Base-by-base conservation (phyloP, 441 rosid species). In the Adansonia madagascariensis region DNA sequence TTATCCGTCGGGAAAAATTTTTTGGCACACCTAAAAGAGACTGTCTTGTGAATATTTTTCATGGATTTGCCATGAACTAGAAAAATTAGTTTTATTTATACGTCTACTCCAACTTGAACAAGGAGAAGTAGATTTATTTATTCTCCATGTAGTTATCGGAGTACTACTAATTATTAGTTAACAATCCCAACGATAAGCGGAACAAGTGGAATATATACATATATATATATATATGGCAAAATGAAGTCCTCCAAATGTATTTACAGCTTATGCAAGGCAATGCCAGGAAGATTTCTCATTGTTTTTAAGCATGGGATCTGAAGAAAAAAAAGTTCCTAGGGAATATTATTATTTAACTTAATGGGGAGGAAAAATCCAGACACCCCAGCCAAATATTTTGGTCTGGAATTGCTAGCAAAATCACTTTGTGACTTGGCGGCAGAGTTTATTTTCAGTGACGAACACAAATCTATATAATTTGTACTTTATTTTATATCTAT, bases 261-360 rank as follows among this genome's bases (percentile, higher is more conserved):
- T 57, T 47, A 52, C 75, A 62, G 83, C 82, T 17, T 85, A 79
- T 57, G 17, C 76, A 61, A 68, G 74, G 43, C 87, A 79, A 46
- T 87, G 84, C 49, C 73, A 76, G 1, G 81, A 47, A 0, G 86
- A 87, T 47, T 85, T 82, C 62, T 71, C 74, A 0, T 0, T n/a
- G 11, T 82, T 85, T 78, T 27, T 84, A 22, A 71, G 63, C 2
- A 15, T 79, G 24, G 81, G 82, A 0, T 78, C 84, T 0, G 11
- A 85, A 57, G 1, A 86, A 85, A 39, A 24, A 82, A 24, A 15
- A 73, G 1, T n/a, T 39, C 3, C 1, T 2, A 9, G 39, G 64
- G 7, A 15, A 1, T 60, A 64, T 41, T 47, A 0, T 39, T 3
- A 5, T 64, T 2, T n/a, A 6, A 46, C 5, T 15, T 35, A 0